Conservation (phyloP, 2,329 filamentous ascomycete species). For the Alternaria alternata region DNA sequence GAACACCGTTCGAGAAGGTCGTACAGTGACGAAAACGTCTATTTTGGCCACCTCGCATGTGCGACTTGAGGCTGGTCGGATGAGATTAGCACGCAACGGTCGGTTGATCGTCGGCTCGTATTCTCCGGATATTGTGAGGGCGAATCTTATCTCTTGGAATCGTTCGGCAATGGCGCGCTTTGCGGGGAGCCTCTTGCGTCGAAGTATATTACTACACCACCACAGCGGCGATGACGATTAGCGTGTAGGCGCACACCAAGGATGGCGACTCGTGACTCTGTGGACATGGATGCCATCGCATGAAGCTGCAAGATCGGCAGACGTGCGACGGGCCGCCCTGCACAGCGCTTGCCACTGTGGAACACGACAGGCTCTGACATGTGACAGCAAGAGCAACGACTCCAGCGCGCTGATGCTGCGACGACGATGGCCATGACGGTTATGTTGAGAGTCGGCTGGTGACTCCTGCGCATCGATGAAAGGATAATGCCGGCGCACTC, state of each 20-base stretch:
- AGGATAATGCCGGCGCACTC: conserved; percentile 24
- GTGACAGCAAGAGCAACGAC: conserved; percentile 31
- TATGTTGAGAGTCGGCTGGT: conserved; percentile 20
- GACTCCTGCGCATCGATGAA: conserved; percentile 19
- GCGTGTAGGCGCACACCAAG: conserved; percentile 19
- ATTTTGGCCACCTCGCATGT: conserved; percentile 2
- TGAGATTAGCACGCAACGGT: conserved; percentile 1
- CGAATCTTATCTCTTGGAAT: not conserved
- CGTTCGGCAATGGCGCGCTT: conserved; percentile 1
- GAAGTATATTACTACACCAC: conserved; percentile 12
- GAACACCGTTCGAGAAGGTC: conserved; percentile 12
- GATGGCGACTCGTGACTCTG: conserved; percentile 35
- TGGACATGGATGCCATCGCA: conserved; percentile 27
- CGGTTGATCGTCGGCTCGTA: conserved; percentile 4
- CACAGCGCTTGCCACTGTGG: conserved; percentile 37
- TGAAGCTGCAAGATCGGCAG: conserved; percentile 30
- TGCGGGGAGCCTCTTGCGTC: conserved; percentile 7
- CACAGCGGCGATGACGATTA: conserved; percentile 9
- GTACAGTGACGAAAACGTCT: conserved; percentile 11
- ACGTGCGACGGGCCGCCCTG: conserved; percentile 42
- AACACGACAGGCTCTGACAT: conserved; percentile 36
- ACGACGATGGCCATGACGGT: conserved; percentile 6
- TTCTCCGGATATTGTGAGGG: not conserved
- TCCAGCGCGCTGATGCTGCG: conserved; percentile 3
- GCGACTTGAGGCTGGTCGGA: conserved; percentile 5